Conservation (phyloP, 352 stramenopile species). For the Globisporangium cederbergense region DNA sequence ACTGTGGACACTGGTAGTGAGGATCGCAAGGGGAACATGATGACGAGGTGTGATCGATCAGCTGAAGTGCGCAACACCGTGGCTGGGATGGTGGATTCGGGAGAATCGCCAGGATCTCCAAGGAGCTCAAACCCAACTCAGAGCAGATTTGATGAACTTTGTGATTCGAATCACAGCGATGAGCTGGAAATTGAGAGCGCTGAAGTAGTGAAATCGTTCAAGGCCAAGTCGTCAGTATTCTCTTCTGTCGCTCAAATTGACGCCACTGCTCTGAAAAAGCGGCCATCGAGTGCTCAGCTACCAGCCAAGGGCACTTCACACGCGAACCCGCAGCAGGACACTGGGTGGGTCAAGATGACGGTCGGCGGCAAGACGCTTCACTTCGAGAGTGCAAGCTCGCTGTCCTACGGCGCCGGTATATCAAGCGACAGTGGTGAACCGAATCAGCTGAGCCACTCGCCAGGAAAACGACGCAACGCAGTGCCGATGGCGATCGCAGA, state of each 20-base stretch:
- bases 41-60: neutral
- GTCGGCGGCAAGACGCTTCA: conserved; percentile 35
- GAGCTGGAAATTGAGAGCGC: too few species aligned
- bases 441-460: neutral
- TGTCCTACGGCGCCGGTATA: neutral
- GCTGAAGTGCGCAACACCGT: neutral
- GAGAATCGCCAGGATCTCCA: neutral
- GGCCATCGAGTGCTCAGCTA: conserved; percentile 26
- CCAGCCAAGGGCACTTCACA: neutral
- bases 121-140: neutral
- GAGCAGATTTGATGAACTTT: neutral
- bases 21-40: neutral
- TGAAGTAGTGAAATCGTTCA: neutral
- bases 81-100: neutral
- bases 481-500: conserved; percentile 17
- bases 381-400: conserved; percentile 26
- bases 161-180: neutral
- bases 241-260: neutral
- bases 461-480: conserved; percentile 15
- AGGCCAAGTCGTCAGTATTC: neutral
- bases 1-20: conserved; percentile 3
- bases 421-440: neutral
- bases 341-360: conserved; percentile 37
- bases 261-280: conserved; percentile 6
- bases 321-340: conserved; percentile 3